Percentiles rank a stretch among this genome's conserved stretches.
These are phyloP conservation scores for Cryptosporidium sp. DNA, from an alignment of 169 alveolate species.

Conservation along the genomic window DNA sequence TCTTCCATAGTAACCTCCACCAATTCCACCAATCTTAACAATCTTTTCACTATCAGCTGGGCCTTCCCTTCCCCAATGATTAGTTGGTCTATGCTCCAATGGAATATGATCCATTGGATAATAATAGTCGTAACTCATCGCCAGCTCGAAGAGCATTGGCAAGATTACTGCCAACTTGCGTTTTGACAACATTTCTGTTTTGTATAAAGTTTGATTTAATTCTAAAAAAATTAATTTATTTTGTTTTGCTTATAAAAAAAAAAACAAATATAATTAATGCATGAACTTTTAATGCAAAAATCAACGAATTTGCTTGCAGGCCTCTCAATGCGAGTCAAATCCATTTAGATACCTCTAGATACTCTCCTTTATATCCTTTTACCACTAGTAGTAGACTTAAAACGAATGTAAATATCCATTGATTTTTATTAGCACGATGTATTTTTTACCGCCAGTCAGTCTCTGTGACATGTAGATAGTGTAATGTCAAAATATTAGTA, in stretches of 20 bases:
- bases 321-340: background rate
- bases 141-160: conserved; percentile 46
- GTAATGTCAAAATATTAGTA: background rate
- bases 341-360: conserved; percentile 21
- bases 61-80: conserved; percentile 33
- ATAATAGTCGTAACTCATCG: conserved; percentile 16
- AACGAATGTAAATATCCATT: background rate
- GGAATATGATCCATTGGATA: background rate
- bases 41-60: background rate
- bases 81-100: background rate
- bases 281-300: background rate
- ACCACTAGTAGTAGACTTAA: background rate
- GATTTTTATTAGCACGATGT: background rate
- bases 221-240: background rate
- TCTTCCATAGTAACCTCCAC: conserved; percentile 72
- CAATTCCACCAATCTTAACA: conserved; percentile 20
- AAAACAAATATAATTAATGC: conserved; percentile 3
- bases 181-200: conserved; percentile 40
- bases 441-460: conserved; percentile 11
- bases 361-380: conserved; percentile 5
- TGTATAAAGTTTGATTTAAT: conserved; percentile 15
- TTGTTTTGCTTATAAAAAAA: background rate
- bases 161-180: conserved; percentile 55
- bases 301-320: background rate
- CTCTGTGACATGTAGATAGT: background rate